Percentiles rank a stretch among this genome's conserved stretches.
Evolutionary conservation across 2,329 filamentous ascomycete genomes (phyloP).

Genomic region (Penicillium digitatum): DNA sequence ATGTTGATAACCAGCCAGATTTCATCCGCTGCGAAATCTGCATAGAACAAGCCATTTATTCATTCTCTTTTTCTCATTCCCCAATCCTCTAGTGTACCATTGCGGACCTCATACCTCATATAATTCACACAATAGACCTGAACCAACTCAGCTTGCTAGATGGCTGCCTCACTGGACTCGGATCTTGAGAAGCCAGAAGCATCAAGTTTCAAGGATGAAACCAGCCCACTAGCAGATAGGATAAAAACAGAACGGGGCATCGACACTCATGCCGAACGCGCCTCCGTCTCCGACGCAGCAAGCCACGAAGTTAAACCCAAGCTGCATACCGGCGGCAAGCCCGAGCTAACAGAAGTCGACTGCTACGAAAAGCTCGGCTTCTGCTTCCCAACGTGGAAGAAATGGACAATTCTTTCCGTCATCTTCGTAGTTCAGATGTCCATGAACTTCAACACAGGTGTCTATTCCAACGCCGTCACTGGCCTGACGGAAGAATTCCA

Average conservation of each 20-base stretch:
- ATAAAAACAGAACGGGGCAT: conserved; percentile 7
- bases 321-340: conserved; percentile 16
- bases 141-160: neutral
- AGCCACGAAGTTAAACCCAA: conserved; percentile 10
- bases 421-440: conserved; percentile 71
- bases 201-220: conserved; percentile 1
- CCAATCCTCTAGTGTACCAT: neutral
- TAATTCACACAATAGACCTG: neutral
- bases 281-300: conserved; percentile 12
- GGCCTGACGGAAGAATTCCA: conserved; percentile 64
- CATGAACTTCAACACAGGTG: conserved; percentile 74
- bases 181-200: conserved; percentile 12
- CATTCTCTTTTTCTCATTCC: neutral
- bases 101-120: neutral
- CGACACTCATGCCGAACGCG: conserved; percentile 20
- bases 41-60: neutral
- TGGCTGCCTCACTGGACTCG: conserved; percentile 5
- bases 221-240: neutral
- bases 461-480: conserved; percentile 65
- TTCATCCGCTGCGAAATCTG: neutral
- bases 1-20: neutral
- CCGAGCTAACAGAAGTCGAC: conserved; percentile 48
- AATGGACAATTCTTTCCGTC: conserved; percentile 67
- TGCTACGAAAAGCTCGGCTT: conserved; percentile 63
- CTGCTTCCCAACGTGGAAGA: conserved; percentile 57